A percentile compares a stretch with the other conserved stretches of the same genome.
These are phyloP conservation scores for Geoglossum cookeanum DNA, from an alignment of 2,329 filamentous ascomycete genomes.

Conservation along the genomic window DNA sequence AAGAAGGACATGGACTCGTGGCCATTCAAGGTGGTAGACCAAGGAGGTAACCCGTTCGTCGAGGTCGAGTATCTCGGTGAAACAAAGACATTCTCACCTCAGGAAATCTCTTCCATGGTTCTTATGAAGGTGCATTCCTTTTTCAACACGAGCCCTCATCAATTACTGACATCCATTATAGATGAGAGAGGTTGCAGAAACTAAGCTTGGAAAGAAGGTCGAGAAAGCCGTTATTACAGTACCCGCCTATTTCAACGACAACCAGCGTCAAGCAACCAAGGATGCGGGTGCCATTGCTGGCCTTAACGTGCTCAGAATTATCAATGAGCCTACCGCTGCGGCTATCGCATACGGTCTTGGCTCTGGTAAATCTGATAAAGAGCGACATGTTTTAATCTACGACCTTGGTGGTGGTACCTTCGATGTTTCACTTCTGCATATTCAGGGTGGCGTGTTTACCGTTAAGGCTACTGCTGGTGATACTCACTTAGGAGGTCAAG, in stretches of 20 bases:
- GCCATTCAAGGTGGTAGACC: slow-evolving; percentile 96
- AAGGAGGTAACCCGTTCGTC: slow-evolving; percentile 73
- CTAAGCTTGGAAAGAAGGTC: slow-evolving; percentile 96
- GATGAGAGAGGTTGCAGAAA: slow-evolving; percentile 99
- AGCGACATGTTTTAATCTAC: slow-evolving; percentile 98
- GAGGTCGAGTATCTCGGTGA: slow-evolving; percentile 91
- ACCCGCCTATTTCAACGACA: slow-evolving; percentile 99
- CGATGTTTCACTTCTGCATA: slow-evolving; percentile 98
- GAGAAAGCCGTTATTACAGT: slow-evolving; percentile 98
- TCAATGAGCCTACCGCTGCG: slow-evolving; percentile 97
- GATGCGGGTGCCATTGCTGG: slow-evolving; percentile 95
- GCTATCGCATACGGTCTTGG: slow-evolving; percentile 97
- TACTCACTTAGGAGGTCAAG: slow-evolving; percentile 86
- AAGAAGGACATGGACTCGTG: slow-evolving; percentile 98
- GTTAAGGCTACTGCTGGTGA: slow-evolving; percentile 98
- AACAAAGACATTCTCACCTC: slow-evolving; percentile 88
- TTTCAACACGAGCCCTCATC: neutral
- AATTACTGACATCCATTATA: slow-evolving; percentile 22
- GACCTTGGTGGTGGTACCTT: slow-evolving; percentile 99
- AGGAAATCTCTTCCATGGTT: slow-evolving; percentile 99
- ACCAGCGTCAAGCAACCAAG: slow-evolving; percentile 98
- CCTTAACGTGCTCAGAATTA: slow-evolving; percentile 97
- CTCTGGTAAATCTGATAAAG: slow-evolving; percentile 85
- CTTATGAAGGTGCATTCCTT: slow-evolving; percentile 61
- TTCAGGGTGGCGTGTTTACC: slow-evolving; percentile 98